Evolutionary conservation across 345 rosid genomes (phyloP).

Genomic region (Schrenkiella parvula): DNA sequence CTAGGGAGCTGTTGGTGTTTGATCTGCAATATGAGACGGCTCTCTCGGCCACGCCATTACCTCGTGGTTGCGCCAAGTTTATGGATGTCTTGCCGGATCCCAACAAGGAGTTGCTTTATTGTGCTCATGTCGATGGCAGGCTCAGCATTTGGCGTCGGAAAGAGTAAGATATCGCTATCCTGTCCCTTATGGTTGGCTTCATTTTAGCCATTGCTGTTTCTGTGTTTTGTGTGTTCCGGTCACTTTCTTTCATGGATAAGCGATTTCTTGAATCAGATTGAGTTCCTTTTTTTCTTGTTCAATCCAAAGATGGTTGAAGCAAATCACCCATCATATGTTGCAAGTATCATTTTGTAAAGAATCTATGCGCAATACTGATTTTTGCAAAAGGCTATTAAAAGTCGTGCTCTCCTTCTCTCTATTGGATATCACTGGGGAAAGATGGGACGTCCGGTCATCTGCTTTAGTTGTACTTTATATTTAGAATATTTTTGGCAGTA

Average conservation of each 20-base stretch:
- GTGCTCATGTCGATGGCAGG: slow-evolving; percentile 87
- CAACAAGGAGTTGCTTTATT: slow-evolving; percentile 63
- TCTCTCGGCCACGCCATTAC: slow-evolving; percentile 58
- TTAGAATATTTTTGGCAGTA: background rate
- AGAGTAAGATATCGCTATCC: slow-evolving; percentile 48
- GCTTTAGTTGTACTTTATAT: background rate
- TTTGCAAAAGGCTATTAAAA: background rate
- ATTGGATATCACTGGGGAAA: background rate
- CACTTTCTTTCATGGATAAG: slow-evolving; percentile 5
- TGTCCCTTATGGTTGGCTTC: too few relatives aligned
- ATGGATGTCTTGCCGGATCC: slow-evolving; percentile 91
- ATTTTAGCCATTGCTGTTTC: background rate
- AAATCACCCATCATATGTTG: background rate
- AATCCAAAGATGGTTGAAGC: background rate
- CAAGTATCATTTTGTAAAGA: background rate
- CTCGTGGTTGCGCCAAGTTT: slow-evolving; percentile 84
- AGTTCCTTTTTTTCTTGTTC: background rate
- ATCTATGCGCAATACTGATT: background rate
- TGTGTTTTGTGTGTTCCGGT: too few relatives aligned
- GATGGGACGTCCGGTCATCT: background rate
- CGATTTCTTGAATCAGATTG: background rate
- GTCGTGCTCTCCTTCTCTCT: background rate
- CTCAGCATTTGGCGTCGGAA: slow-evolving; percentile 91
- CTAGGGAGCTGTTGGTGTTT: slow-evolving; percentile 81
- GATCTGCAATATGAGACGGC: slow-evolving; percentile 80